Conservation (phyloP, 768 basidiomycete species). For the Termitomyces sp. region DNA sequence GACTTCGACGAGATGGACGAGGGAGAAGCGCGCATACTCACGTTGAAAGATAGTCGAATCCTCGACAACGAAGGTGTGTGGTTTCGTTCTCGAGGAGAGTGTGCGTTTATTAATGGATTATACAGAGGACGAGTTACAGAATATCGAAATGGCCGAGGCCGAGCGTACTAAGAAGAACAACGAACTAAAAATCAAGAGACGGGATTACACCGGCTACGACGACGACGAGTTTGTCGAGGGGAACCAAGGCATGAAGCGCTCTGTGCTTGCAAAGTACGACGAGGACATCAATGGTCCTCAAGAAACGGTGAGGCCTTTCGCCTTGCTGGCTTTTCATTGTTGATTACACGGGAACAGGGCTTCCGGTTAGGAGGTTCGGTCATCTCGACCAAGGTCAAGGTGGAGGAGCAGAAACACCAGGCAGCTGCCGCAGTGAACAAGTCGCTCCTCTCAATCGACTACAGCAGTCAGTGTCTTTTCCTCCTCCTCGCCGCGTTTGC, state of each 20-base stretch:
- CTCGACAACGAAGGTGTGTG: slow-evolving; percentile 86
- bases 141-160: slow-evolving; percentile 89
- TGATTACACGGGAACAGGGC: slow-evolving; percentile 40
- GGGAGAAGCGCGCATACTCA: slow-evolving; percentile 93
- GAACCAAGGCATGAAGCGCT: slow-evolving; percentile 71
- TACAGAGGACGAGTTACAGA: slow-evolving; percentile 95
- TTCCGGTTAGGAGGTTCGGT: slow-evolving; percentile 78
- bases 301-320: slow-evolving; percentile 48
- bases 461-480: slow-evolving; percentile 61
- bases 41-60: slow-evolving; percentile 92
- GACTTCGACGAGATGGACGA: slow-evolving; percentile 90
- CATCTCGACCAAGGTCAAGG: slow-evolving; percentile 32
- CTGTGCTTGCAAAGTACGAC: slow-evolving; percentile 90
- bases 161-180: slow-evolving; percentile 75
- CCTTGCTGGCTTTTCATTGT: background rate
- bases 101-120: background rate
- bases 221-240: slow-evolving; percentile 88
- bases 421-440: slow-evolving; percentile 68
- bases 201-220: slow-evolving; percentile 92
- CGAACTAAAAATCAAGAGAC: slow-evolving; percentile 83
- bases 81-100: background rate
- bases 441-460: slow-evolving; percentile 80
- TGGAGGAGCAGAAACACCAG: slow-evolving; percentile 44
- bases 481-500: background rate
- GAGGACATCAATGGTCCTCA: slow-evolving; percentile 76